Percentiles rank a stretch among this genome's conserved stretches.
Conservation (phyloP, 768 basidiomycete species). For the Macrocybe gigantea region DNA sequence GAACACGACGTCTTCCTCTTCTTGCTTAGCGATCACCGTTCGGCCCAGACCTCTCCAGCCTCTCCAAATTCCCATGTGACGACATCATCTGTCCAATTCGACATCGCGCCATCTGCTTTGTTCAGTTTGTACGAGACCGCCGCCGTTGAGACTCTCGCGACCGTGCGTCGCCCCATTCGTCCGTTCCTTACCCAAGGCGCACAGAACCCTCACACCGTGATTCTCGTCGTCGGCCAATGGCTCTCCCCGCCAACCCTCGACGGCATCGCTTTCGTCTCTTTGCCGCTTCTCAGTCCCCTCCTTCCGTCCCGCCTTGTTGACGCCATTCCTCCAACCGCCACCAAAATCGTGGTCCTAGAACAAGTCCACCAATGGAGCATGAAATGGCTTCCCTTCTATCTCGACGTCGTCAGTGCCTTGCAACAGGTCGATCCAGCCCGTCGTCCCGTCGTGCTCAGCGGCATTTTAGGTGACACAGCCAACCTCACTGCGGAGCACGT, state of each 20-base stretch:
- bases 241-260: slow-evolving; percentile 39
- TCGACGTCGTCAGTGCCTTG: slow-evolving; percentile 71
- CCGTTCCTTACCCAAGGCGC: slow-evolving; percentile 51
- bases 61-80: slow-evolving; percentile 23
- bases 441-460: slow-evolving; percentile 54
- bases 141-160: slow-evolving; percentile 55
- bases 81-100: neutral
- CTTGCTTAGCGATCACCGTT: slow-evolving; percentile 40
- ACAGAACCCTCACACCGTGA: slow-evolving; percentile 53
- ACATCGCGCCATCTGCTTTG: slow-evolving; percentile 17
- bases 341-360: slow-evolving; percentile 75
- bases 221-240: slow-evolving; percentile 64
- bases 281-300: slow-evolving; percentile 69
- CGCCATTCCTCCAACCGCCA: slow-evolving; percentile 55
- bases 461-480: slow-evolving; percentile 48
- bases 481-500: slow-evolving; percentile 38
- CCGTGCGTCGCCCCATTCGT: slow-evolving; percentile 54
- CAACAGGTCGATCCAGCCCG: slow-evolving; percentile 49
- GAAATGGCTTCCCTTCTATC: slow-evolving; percentile 84
- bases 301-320: slow-evolving; percentile 51
- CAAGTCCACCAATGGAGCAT: slow-evolving; percentile 71
- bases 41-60: slow-evolving; percentile 9
- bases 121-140: slow-evolving; percentile 65
- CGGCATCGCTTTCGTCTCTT: slow-evolving; percentile 55
- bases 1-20: slow-evolving; percentile 59